phyloP scores from a whole-genome alignment of 2,329 filamentous ascomycete species.

The Epichloe sp. region DNA sequence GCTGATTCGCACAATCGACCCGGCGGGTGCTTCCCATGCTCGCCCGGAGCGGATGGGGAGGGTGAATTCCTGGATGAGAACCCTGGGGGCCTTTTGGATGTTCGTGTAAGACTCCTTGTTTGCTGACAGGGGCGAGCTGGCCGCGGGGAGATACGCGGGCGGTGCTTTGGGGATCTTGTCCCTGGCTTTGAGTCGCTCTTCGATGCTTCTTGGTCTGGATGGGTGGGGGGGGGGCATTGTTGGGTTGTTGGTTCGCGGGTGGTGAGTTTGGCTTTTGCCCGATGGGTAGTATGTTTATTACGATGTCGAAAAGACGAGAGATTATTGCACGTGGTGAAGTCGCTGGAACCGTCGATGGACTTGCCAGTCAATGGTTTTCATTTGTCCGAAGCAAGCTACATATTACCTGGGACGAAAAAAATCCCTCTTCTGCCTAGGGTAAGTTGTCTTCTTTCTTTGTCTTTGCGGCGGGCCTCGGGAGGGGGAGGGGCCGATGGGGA shows the following conservation, averaged over 20 bases:
- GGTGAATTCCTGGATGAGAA: slow-evolving; percentile 37
- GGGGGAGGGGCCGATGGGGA: no score
- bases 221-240: slow-evolving; percentile 5
- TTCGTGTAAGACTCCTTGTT: slow-evolving; percentile 42
- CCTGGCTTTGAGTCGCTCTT: slow-evolving; percentile 28
- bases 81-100: slow-evolving; percentile 37
- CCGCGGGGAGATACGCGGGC: slow-evolving; percentile 33
- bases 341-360: no score
- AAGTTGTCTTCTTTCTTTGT: no score
- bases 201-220: slow-evolving; percentile 10
- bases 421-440: no score
- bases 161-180: slow-evolving; percentile 33
- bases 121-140: slow-evolving; percentile 30
- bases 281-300: neutral
- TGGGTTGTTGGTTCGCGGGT: neutral
- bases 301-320: no score
- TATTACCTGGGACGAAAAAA: no score
- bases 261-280: neutral
- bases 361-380: no score
- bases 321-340: no score
- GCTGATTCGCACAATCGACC: slow-evolving; percentile 57
- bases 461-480: no score
- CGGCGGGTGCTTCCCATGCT: slow-evolving; percentile 58
- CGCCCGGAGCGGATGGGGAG: slow-evolving; percentile 61
- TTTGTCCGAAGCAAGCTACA: no score